Evolutionary conservation across 495 filamentous ascomycete species (phyloP).

Genomic region (Aspergillus ellipticus): DNA sequence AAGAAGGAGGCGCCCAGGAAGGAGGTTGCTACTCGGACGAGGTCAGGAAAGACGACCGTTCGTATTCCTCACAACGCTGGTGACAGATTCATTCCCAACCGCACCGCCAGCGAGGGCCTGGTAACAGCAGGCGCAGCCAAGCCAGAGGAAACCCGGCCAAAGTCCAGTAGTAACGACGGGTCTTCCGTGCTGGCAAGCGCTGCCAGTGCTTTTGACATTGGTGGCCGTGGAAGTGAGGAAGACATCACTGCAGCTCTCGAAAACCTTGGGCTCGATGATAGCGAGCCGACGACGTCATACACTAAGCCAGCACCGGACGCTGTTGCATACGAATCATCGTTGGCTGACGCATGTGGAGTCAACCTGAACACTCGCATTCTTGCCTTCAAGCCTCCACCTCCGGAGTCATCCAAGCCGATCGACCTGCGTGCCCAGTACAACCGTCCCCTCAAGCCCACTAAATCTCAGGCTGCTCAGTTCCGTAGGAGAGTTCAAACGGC

Average conservation of each 20-base stretch:
- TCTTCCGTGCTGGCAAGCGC: conserved; percentile 69
- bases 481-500: conserved; percentile 88
- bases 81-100: conserved; percentile 97
- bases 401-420: conserved; percentile 95
- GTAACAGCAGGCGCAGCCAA: conserved; percentile 77
- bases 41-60: conserved; percentile 65
- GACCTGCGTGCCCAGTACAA: conserved; percentile 98
- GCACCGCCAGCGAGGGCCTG: conserved; percentile 82
- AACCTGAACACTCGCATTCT: conserved; percentile 91
- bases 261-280: conserved; percentile 66
- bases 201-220: conserved; percentile 62
- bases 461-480: conserved; percentile 71
- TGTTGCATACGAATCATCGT: conserved; percentile 85
- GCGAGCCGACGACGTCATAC: conserved; percentile 54
- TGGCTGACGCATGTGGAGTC: conserved; percentile 90
- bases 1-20: conserved; percentile 27
- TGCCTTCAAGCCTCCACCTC: conserved; percentile 96
- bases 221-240: conserved; percentile 61
- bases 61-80: conserved; percentile 69
- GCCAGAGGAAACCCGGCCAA: conserved; percentile 67
- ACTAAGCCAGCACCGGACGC: conserved; percentile 78
- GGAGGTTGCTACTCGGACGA: conserved; percentile 55
- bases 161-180: conserved; percentile 62
- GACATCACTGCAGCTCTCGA: conserved; percentile 77
- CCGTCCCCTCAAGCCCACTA: conserved; percentile 80